Evolutionary conservation across 805 yeast genomes (phyloP).

Genomic region (Ogataea neopini): DNA sequence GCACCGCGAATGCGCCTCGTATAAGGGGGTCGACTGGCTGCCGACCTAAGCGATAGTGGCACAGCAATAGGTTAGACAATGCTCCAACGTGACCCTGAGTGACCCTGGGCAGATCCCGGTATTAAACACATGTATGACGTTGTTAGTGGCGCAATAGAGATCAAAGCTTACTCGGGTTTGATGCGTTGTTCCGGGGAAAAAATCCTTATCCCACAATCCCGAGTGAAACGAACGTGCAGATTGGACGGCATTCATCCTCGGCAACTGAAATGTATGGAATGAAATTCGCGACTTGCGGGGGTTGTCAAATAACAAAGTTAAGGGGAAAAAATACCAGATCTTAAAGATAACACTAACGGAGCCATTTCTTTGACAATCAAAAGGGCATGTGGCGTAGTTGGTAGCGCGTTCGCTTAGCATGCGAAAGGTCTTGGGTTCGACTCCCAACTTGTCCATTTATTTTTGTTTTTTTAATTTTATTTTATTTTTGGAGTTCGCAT

Average conservation of each 20-base stretch:
- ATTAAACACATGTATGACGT: neutral
- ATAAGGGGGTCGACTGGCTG: too few species aligned
- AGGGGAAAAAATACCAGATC: neutral
- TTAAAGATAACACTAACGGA: too few species aligned
- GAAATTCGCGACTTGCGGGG: neutral
- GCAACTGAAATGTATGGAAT: conserved; percentile 4
- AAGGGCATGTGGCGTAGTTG: conserved; percentile 50
- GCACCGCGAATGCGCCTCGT: neutral
- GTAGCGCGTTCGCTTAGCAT: conserved; percentile 81
- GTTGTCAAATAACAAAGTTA: neutral
- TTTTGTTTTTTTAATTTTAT: neutral
- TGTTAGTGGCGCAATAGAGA: neutral
- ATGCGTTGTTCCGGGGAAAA: too few species aligned
- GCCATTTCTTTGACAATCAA: too few species aligned
- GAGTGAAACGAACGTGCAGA: neutral
- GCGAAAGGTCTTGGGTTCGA: conserved; percentile 80
- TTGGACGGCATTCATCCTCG: conserved; percentile 1
- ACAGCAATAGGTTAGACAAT: too few species aligned
- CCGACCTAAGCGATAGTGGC: too few species aligned
- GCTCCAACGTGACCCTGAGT: too few species aligned
- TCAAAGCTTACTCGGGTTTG: neutral
- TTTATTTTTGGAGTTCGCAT: too few species aligned
- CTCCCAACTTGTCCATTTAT: conserved; percentile 66
- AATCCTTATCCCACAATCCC: neutral
- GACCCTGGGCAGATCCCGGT: too few species aligned